Conservation (phyloP, 768 basidiomycete species). For the Boletales sp. region DNA sequence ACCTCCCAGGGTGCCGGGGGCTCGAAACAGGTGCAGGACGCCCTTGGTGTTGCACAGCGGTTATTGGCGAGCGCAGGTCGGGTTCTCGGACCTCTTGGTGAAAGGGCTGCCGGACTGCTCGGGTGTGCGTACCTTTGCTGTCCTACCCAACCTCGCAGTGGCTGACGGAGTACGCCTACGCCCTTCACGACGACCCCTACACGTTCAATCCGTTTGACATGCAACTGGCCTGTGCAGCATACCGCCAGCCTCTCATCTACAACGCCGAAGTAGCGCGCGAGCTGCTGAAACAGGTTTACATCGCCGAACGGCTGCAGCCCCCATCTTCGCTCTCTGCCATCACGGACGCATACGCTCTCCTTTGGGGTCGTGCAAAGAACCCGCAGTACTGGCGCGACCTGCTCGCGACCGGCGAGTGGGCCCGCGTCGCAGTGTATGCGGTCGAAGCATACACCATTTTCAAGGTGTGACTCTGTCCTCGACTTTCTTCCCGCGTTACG, state of each 20-base stretch:
- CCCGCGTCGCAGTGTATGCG: constrained; percentile 67
- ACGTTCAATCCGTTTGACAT: background rate
- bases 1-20: constrained; percentile 34
- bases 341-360: constrained; percentile 54
- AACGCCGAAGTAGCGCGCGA: constrained; percentile 77
- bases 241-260: constrained; percentile 74
- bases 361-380: constrained; percentile 61
- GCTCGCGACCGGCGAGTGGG: constrained; percentile 60
- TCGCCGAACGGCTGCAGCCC: constrained; percentile 58
- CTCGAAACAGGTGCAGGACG: constrained; percentile 72
- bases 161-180: constrained; percentile 3
- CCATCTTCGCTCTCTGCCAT: constrained; percentile 56
- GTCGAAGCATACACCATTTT: constrained; percentile 89
- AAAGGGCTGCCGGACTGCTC: constrained; percentile 56
- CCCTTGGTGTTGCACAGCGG: constrained; percentile 55
- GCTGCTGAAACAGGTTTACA: constrained; percentile 70
- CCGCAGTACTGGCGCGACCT: constrained; percentile 59
- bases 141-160: background rate
- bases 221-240: constrained; percentile 40
- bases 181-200: no score
- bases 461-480: constrained; percentile 48
- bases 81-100: constrained; percentile 45
- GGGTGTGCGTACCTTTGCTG: constrained; percentile 38
- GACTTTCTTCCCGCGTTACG: background rate
- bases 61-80: constrained; percentile 49